Evolutionary conservation across 2,329 filamentous ascomycete species (phyloP).

Genomic region (Monosporascus ibericus): DNA sequence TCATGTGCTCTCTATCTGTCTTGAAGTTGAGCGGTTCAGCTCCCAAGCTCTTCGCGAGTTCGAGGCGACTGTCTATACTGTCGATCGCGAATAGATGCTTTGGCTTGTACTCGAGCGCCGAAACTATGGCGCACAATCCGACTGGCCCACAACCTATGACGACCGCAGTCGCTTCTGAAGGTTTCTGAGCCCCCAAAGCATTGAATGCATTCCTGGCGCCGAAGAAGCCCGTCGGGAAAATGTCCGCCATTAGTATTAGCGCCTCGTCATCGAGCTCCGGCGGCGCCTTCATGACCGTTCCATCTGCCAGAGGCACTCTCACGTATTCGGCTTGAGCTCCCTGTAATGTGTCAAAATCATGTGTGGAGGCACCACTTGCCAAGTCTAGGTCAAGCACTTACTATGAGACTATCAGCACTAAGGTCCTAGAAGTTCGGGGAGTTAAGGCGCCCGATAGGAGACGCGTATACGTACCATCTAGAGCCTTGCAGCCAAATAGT

Average conservation of each 20-base stretch:
- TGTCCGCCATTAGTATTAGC: constrained; percentile 85
- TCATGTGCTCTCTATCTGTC: constrained; percentile 57
- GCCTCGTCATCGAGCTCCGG: constrained; percentile 65
- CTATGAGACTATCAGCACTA: neutral
- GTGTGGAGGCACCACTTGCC: too few relatives aligned
- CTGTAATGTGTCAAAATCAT: neutral
- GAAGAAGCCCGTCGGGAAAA: constrained; percentile 84
- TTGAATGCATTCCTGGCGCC: constrained; percentile 74
- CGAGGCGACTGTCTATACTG: constrained; percentile 67
- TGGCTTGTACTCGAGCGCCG: constrained; percentile 68
- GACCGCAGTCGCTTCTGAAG: constrained; percentile 64
- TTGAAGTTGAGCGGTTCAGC: constrained; percentile 80
- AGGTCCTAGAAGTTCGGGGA: neutral
- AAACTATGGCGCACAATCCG: constrained; percentile 76
- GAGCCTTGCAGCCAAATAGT: constrained; percentile 61
- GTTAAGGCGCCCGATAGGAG: neutral
- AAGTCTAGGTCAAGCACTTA: neutral
- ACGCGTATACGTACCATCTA: constrained; percentile 51
- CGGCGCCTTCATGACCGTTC: constrained; percentile 71
- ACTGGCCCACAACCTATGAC: constrained; percentile 82
- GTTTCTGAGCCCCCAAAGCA: constrained; percentile 49
- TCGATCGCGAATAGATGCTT: constrained; percentile 75
- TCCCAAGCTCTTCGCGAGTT: constrained; percentile 65
- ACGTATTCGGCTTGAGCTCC: constrained; percentile 73
- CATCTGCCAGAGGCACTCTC: constrained; percentile 73